These are phyloP conservation scores for Cutaneotrichosporon dermatis DNA, from an alignment of 1,284 basidiomycete species.

Conservation along the genomic window DNA sequence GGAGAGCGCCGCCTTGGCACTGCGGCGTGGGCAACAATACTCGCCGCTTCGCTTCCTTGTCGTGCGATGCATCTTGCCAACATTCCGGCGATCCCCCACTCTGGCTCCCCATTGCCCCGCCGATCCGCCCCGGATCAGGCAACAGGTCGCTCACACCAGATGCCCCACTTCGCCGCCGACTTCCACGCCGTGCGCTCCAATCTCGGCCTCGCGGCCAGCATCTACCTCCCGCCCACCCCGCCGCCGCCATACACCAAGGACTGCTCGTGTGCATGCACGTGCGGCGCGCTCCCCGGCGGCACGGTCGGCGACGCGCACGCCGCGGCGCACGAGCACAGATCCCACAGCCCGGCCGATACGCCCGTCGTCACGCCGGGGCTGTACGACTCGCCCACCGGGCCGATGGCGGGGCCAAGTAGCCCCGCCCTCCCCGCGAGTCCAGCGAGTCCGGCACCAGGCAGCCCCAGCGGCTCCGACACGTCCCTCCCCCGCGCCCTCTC, in stretches of 20 bases:
- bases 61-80: no score
- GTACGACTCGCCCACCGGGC: no score
- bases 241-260: slow-evolving; percentile 10
- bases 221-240: slow-evolving; percentile 3
- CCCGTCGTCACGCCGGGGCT: background rate
- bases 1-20: no score
- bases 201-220: slow-evolving; percentile 11
- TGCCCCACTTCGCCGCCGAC: slow-evolving; percentile 17
- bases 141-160: slow-evolving; percentile 2
- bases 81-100: no score
- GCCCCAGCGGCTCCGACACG: background rate
- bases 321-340: background rate
- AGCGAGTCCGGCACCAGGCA: background rate
- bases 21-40: no score
- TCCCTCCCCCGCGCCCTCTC: background rate
- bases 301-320: background rate
- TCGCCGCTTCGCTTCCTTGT: no score
- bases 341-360: background rate
- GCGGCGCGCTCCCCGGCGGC: slow-evolving; percentile 7
- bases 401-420: no score
- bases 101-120: no score
- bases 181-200: slow-evolving; percentile 15
- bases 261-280: slow-evolving; percentile 13
- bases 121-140: no score
- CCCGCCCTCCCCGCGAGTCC: no score